Evolutionary conservation across 2,329 filamentous ascomycete species (phyloP).

Genomic region (Erysiphe pulchra): DNA sequence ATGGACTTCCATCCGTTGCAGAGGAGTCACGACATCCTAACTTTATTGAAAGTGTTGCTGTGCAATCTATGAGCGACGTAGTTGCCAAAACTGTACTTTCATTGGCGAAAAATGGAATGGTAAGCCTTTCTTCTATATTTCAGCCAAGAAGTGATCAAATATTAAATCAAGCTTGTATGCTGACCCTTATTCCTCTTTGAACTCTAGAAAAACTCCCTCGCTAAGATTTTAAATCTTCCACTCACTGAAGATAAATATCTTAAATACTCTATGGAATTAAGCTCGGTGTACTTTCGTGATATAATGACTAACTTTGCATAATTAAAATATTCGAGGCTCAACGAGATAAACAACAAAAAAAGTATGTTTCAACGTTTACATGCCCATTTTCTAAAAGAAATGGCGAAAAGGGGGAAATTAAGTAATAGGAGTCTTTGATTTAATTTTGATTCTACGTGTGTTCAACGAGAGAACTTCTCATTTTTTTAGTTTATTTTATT

Average conservation of each 20-base stretch:
- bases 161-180: too few relatives aligned
- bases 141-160: too few relatives aligned
- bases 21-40: slow-evolving; percentile 12
- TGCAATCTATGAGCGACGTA: slow-evolving; percentile 57
- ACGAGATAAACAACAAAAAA: too few relatives aligned
- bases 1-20: slow-evolving; percentile 26
- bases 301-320: slow-evolving; percentile 9
- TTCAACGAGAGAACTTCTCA: too few relatives aligned
- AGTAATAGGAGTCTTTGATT: too few relatives aligned
- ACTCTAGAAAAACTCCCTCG: slow-evolving; percentile 17
- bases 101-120: slow-evolving; percentile 27
- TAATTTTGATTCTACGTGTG: too few relatives aligned
- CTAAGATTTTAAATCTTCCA: slow-evolving; percentile 30
- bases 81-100: slow-evolving; percentile 40
- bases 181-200: slow-evolving; percentile 2
- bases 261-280: slow-evolving; percentile 43
- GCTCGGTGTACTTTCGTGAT: slow-evolving; percentile 34
- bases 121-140: slow-evolving; percentile 15
- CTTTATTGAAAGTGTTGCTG: slow-evolving; percentile 40
- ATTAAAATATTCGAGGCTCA: neutral
- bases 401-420: too few relatives aligned
- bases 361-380: too few relatives aligned
- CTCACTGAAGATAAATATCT: slow-evolving; percentile 50
- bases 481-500: neutral
- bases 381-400: neutral